Conservation (phyloP, 2,329 filamentous ascomycete species). For the Zasmidium angulare region DNA sequence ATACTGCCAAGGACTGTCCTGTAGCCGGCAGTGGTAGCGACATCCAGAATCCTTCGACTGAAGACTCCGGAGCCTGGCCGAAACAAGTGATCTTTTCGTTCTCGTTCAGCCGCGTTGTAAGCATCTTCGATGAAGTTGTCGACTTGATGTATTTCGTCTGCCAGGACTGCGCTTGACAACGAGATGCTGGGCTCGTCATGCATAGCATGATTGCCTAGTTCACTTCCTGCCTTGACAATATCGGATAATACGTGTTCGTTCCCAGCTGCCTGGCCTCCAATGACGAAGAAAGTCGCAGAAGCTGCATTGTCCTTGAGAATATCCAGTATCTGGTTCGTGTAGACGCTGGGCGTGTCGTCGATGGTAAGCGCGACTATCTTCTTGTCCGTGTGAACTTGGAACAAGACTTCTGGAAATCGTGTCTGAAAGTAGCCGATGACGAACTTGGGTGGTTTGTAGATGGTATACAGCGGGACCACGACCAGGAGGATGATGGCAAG, state of each 20-base stretch:
- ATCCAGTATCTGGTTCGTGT: conserved; percentile 69
- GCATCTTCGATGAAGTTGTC: conserved; percentile 59
- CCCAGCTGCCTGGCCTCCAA: conserved; percentile 70
- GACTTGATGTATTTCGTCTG: conserved; percentile 64
- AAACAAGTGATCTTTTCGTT: conserved; percentile 65
- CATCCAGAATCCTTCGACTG: conserved; percentile 64
- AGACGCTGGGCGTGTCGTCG: conserved; percentile 76
- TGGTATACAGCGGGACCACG: conserved; percentile 58
- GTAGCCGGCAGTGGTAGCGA: conserved; percentile 64
- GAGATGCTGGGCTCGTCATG: conserved; percentile 72
- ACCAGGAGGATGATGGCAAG: conserved; percentile 29
- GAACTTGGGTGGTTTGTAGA: conserved; percentile 77
- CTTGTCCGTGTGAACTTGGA: conserved; percentile 60
- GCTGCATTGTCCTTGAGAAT: conserved; percentile 65
- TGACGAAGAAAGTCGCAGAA: conserved; percentile 84
- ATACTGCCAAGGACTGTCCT: conserved; percentile 76
- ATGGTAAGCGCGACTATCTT: conserved; percentile 80
- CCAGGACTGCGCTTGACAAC: conserved; percentile 60
- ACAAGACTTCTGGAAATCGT: conserved; percentile 77
- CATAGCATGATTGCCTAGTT: conserved; percentile 85
- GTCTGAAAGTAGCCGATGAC: conserved; percentile 69
- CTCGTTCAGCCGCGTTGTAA: conserved; percentile 46
- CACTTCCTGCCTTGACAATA: conserved; percentile 55
- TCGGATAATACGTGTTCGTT: conserved; percentile 50
- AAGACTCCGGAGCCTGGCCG: conserved; percentile 85